These are phyloP conservation scores for Lichtheimia ornata DNA, from an alignment of 371 early-diverging fungal genomes.

Conservation along the genomic window DNA sequence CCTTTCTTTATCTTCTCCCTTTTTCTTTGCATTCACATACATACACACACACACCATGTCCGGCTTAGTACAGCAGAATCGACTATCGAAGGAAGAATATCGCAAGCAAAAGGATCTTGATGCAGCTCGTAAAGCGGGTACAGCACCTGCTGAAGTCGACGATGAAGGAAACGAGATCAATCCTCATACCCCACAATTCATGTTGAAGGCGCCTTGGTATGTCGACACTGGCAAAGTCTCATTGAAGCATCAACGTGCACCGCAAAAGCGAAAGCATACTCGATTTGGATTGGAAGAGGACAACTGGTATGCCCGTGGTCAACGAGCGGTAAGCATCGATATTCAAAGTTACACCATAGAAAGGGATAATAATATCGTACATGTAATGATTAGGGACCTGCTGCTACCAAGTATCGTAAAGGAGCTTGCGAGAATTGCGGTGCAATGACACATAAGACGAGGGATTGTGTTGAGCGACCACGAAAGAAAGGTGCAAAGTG, in stretches of 20 bases:
- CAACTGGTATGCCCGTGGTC: constrained; percentile 86
- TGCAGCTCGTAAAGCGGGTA: constrained; percentile 89
- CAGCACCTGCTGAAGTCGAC: constrained; percentile 87
- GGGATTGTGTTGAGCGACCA: constrained; percentile 94
- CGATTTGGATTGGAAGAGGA: constrained; percentile 51
- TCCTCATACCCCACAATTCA: constrained; percentile 98
- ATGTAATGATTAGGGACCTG: constrained; percentile 57
- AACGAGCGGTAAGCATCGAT: constrained; percentile 55
- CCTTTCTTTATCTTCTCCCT: constrained; percentile 5
- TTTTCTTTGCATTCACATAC: background rate
- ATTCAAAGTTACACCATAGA: background rate
- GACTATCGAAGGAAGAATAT: constrained; percentile 86
- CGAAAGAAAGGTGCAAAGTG: constrained; percentile 88
- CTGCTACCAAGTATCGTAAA: constrained; percentile 89
- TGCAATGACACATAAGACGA: constrained; percentile 91
- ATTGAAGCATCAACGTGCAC: constrained; percentile 87
- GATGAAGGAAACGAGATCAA: constrained; percentile 95
- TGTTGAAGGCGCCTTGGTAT: constrained; percentile 97
- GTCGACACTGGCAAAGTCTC: constrained; percentile 85
- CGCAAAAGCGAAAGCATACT: constrained; percentile 32
- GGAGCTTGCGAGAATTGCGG: constrained; percentile 98
- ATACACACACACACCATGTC: background rate
- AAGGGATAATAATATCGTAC: constrained; percentile 12
- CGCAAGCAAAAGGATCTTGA: constrained; percentile 85
- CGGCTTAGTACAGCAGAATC: constrained; percentile 11